Percentiles rank a stretch among this genome's conserved stretches.
Evolutionary conservation across 2,329 filamentous ascomycete species (phyloP).

Genomic region (Penicillium decumbens): DNA sequence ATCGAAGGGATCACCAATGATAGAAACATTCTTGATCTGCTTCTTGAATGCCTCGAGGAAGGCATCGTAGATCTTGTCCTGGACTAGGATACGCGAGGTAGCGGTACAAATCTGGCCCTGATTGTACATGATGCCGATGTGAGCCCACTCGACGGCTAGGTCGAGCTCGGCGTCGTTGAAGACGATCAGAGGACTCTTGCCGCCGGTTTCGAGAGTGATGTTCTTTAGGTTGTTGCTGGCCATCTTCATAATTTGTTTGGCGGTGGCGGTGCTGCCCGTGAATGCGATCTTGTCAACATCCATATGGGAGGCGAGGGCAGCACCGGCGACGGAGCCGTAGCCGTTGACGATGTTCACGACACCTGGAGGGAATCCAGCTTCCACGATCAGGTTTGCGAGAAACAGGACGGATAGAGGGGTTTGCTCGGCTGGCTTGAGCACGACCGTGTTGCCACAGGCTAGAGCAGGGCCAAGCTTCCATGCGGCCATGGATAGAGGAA

Average conservation of each 20-base stretch:
- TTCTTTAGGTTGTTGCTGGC: conserved; percentile 35
- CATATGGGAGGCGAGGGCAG: conserved; percentile 29
- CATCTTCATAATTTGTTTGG: conserved; percentile 37
- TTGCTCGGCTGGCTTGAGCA: conserved; percentile 35
- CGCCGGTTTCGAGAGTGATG: conserved; percentile 48
- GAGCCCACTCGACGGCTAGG: conserved; percentile 65
- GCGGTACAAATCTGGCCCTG: conserved; percentile 36
- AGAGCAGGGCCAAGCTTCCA: conserved; percentile 36
- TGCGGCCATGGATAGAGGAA: conserved; percentile 65
- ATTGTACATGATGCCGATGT: conserved; percentile 50
- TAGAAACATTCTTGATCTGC: conserved; percentile 25
- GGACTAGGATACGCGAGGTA: conserved; percentile 30
- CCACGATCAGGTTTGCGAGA: conserved; percentile 31
- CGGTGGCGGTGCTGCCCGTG: conserved; percentile 33
- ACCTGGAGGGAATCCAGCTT: conserved; percentile 35
- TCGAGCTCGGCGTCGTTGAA: conserved; percentile 64
- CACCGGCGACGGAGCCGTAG: conserved; percentile 29
- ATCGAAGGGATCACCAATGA: conserved; percentile 37
- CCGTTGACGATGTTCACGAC: conserved; percentile 36
- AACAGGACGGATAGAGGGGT: conserved; percentile 34
- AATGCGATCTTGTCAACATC: conserved; percentile 36
- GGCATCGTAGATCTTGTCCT: conserved; percentile 23
- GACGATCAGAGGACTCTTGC: conserved; percentile 61
- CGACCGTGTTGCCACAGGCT: conserved; percentile 34
- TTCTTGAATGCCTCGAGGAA: conserved; percentile 23